Conservation (phyloP, 2,329 filamentous ascomycete genomes). For the Emmonsia crescens region DNA sequence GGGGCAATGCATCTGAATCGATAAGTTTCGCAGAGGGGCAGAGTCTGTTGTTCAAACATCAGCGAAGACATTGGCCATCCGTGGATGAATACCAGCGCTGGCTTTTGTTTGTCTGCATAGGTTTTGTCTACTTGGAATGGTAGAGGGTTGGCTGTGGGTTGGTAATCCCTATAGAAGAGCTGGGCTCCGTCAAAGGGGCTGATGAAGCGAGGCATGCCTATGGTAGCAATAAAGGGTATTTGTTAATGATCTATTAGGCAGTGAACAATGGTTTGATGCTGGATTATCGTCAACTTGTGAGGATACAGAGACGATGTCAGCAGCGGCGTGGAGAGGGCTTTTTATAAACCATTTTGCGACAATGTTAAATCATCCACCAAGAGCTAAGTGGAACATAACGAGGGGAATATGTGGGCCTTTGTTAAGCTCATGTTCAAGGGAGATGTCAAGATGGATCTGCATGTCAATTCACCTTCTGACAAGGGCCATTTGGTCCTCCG, state of each 20-base stretch:
- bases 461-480: background rate
- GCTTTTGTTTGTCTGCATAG: constrained; percentile 8
- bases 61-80: constrained; percentile 23
- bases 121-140: constrained; percentile 7
- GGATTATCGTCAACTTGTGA: background rate
- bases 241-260: background rate
- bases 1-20: constrained; percentile 21
- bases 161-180: constrained; percentile 17
- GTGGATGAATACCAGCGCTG: constrained; percentile 20
- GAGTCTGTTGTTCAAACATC: constrained; percentile 21
- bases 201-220: constrained; percentile 16
- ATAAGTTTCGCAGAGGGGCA: constrained; percentile 19
- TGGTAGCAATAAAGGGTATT: background rate
- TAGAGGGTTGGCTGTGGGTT: constrained; percentile 12
- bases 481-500: background rate
- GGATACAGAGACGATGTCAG: background rate
- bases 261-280: background rate
- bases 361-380: background rate
- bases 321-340: background rate
- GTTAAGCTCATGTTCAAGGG: background rate
- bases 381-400: background rate
- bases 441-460: background rate
- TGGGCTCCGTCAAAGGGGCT: constrained; percentile 16
- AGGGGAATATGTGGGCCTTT: background rate
- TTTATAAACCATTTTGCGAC: background rate